Evolutionary conservation across 352 stramenopile genomes (phyloP), one percentile per base, ranked within the genome.

Genomic region (Saprolegnia diclina): DNA sequence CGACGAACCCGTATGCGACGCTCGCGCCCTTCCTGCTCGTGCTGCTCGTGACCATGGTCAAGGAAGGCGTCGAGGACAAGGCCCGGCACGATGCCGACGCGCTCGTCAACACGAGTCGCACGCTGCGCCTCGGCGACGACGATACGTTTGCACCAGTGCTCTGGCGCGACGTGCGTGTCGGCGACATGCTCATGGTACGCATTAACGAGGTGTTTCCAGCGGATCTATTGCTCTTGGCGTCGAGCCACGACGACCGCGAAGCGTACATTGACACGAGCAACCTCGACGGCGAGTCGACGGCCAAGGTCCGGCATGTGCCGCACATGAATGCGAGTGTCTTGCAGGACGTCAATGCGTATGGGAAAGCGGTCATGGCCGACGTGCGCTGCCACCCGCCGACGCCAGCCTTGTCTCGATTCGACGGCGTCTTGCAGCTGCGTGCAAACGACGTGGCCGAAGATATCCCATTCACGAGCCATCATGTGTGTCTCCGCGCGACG

Each of bases 171-270:
- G 66, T 98, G 11, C 79, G 81, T 0, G 88, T 97, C 0, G 94
- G 94, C 0, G 80, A 96, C 38, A 72, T 98, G 16, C 76, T 98
- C 11, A 83, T 89, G 21, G 78, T 98, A 11, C 66, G 83, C 44
- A 89, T 97, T 70, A 77, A 87, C 19, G 87, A 96, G 21, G 83
- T 92, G 42, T 82, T 98, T 10, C 94, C 95, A 3, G 93, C 94
- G 0, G 95, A 98, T 65, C 64, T 98, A 3, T 79, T 98, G 0
- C 65, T 98, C 2, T 73, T 98, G 0, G 85, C 91, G 35, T 87
- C 87, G 0, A 94, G 83, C 26, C 79, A 91, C 44, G 74, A 91
- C 7, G 81, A 75, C 22, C 77, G 77, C 0, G 76, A 86, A 66
- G 83, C 74, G 19, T 92, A 90, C 79, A 87, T 83, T 54, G 86